Conservation (phyloP, 106 monocot species). For the Dioscorea zingiberensis region DNA sequence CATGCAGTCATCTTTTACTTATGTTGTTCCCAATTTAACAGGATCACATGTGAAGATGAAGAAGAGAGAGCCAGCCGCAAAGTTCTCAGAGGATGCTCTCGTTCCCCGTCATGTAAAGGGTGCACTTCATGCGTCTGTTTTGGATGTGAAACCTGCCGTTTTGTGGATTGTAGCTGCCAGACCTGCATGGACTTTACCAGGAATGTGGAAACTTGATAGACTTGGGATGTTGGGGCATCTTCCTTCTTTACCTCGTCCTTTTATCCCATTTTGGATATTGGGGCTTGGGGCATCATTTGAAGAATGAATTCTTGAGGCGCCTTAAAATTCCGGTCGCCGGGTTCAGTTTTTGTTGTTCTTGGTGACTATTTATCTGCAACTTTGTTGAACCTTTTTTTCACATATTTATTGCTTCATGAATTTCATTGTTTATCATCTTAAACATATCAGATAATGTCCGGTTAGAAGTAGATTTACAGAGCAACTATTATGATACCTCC, state of each 20-base stretch:
- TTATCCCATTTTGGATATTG: constrained; percentile 5
- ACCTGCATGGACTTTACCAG: constrained; percentile 66
- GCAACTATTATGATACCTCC: neutral
- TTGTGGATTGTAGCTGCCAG: constrained; percentile 82
- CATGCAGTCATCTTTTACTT: no score
- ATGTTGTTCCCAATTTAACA: constrained; percentile 9
- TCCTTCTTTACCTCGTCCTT: neutral
- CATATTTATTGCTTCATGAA: neutral
- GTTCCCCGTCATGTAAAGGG: constrained; percentile 62
- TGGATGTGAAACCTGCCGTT: constrained; percentile 78
- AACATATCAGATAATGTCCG: neutral
- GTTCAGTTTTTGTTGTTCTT: neutral
- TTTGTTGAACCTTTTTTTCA: neutral
- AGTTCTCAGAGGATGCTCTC: constrained; percentile 62
- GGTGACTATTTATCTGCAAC: neutral
- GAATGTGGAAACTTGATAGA: constrained; percentile 27
- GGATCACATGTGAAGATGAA: constrained; percentile 64
- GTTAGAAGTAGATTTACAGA: no score
- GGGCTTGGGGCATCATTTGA: constrained; percentile 1
- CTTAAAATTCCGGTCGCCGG: neutral
- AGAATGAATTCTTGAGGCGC: neutral
- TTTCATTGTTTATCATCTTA: neutral
- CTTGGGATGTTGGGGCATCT: neutral
- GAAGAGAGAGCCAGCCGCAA: constrained; percentile 82
- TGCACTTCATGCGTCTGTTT: constrained; percentile 88